A percentile compares a stretch with the other conserved stretches of the same genome.
phyloP scores from a whole-genome alignment of 176 grass and related monocot species.

The Oryza longistaminata region DNA sequence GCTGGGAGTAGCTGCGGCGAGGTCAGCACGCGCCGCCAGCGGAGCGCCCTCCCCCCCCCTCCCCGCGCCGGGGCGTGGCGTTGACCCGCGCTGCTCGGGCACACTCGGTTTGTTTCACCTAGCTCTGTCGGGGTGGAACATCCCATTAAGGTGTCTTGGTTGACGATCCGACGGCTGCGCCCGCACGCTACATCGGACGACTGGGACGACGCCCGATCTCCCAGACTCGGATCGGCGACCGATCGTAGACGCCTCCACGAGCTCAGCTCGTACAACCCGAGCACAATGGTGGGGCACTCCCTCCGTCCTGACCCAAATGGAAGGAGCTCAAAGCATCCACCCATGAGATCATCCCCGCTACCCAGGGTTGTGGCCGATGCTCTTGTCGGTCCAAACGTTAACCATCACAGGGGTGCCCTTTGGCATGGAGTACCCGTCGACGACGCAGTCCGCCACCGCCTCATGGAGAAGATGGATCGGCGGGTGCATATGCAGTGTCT shows the following conservation, averaged over 20 bases:
- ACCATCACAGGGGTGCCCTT: conserved; percentile 11
- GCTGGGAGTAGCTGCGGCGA: no score
- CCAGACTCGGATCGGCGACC: no score
- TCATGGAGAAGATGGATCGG: conserved; percentile 51
- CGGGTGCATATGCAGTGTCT: conserved; percentile 46
- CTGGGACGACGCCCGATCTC: no score
- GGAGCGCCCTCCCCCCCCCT: no score
- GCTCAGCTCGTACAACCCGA: conserved; percentile 49
- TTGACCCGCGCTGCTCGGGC: no score
- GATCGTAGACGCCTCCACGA: background rate
- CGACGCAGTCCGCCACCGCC: conserved; percentile 26
- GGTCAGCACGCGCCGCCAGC: no score
- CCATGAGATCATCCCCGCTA: conserved; percentile 41
- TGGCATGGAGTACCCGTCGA: conserved; percentile 34
- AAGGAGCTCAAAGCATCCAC: conserved; percentile 48
- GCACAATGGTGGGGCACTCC: conserved; percentile 47
- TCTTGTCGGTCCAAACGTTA: conserved; percentile 26
- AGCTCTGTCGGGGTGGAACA: no score
- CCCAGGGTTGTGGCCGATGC: conserved; percentile 42
- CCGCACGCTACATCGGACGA: no score
- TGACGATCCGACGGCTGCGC: no score
- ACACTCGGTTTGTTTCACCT: no score
- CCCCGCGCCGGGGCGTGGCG: no score
- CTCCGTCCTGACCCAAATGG: conserved; percentile 56
- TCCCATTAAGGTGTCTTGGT: no score